Base-by-base conservation (phyloP, 2,329 filamentous ascomycete genomes). In the Berkeleyomyces basicola region DNA sequence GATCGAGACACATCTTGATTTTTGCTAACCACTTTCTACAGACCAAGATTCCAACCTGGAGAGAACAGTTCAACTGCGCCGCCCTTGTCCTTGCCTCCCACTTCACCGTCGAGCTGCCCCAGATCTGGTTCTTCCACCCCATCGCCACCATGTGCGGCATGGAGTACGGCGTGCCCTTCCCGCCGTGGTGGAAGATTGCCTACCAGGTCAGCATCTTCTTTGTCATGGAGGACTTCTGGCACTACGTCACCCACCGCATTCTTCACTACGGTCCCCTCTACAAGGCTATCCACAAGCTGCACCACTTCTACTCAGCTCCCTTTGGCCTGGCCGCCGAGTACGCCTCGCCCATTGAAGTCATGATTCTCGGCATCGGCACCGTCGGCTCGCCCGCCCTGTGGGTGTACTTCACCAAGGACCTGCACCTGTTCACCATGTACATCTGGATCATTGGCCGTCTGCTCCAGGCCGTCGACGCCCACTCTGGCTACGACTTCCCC, bases 91-190 rank as follows among this genome's bases (percentile, higher is more conserved):
- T 99, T 67, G 78, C 97, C 70, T 91, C 86, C 73, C 93, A 99
- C 75, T 95, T 97, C 76, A 97, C 93, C 68, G 93, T 96, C 74
- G 93, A 99, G 76, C 83, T 99, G 44, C 93, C 93, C 66, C 93
- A 97, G 76, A 97, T 97, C 74, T 97, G 92, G 92, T 82, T 97
- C 70, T 99, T 99, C 82, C 93, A 99, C 78, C 93, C 93, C 39
- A 83, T 96, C 79, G 92, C 92, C 64, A 89, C 91, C 72, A 95
- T 84, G 76, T 91, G 90, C 72, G 93, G 93, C 70, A 86, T 99
- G 75, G 80, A 85, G 64, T 96, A 88, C 67, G 83, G 84, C 66
- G 88, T 96, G 58, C 93, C 92, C 7, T 99, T 99, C 79, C 93
- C 93, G 42, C 79, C 87, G 10, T 70, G 86, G 68, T 87, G 81